These are phyloP conservation scores for Diplodia mutila DNA, from an alignment of 2,329 filamentous ascomycete genomes.

Conservation along the genomic window DNA sequence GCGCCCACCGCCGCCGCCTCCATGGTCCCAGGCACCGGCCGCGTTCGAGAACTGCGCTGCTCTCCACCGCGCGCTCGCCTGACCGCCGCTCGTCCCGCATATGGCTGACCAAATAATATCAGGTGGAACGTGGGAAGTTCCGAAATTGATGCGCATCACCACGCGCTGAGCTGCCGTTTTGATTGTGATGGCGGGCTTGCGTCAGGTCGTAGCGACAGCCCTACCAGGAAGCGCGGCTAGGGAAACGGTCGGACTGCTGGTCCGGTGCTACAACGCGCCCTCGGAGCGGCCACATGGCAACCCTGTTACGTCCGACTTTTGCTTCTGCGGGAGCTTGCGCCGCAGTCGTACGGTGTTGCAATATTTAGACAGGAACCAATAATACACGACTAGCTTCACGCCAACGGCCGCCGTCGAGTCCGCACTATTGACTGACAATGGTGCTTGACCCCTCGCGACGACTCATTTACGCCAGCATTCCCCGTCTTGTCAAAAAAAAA, in stretches of 20 bases:
- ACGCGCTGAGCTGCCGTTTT: conserved; percentile 4
- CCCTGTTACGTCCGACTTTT: conserved; percentile 13
- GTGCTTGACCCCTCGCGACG: background rate
- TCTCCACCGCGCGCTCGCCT: conserved; percentile 2
- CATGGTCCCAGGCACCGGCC: conserved; percentile 7
- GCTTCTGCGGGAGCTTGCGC: conserved; percentile 22
- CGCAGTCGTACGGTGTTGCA: conserved; percentile 11
- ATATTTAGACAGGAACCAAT: conserved; percentile 17
- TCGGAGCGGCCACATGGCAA: conserved; percentile 22
- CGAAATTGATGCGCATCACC: conserved; percentile 23
- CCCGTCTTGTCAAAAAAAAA: conserved; percentile 18
- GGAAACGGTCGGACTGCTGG: conserved; percentile 6
- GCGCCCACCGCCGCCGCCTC: conserved; percentile 7
- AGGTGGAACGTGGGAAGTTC: conserved; percentile 10
- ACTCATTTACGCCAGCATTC: conserved; percentile 17
- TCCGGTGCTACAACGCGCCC: conserved; percentile 2
- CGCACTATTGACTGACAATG: conserved; percentile 12
- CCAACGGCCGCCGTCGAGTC: conserved; percentile 11
- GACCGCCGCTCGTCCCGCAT: conserved; percentile 8
- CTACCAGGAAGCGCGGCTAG: conserved; percentile 19
- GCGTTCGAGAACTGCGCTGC: conserved; percentile 7
- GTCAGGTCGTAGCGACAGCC: conserved; percentile 16
- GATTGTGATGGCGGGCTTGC: conserved; percentile 11
- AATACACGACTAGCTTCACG: conserved; percentile 1
- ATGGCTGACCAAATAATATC: conserved; percentile 13